Evolutionary conservation across 257 asterid genomes (phyloP), one percentile per base, ranked within the genome.

Genomic region (Haberlea rhodopensis): DNA sequence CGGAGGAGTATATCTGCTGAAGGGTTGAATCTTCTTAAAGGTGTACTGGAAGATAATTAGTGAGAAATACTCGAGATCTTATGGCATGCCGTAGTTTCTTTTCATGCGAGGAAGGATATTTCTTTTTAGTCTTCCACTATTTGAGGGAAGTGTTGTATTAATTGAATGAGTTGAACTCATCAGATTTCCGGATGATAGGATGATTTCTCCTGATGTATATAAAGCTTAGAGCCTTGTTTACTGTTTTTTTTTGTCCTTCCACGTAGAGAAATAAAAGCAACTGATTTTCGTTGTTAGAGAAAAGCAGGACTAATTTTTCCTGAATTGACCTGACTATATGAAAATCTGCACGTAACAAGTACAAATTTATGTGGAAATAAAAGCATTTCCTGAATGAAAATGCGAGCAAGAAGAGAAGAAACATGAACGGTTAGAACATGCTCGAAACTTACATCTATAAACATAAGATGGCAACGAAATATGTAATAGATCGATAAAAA

Each of bases 1-100:
- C 53, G 85, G 68, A 75, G 95, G 83, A 90, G 96, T 65, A 85
- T 89, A 64, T 89, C 96, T 0, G 87, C 89, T 4, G 97, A 86
- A 72, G 97, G 95, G 64, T 66, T 85, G 76, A 86, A 88, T 82
- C 88, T 87, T 71, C 81, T 87, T 32, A 87, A 85, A 76, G 96
- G 96, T 27, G 97, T 78, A 11, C 66, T 88, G 80, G 90, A 84
- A 53, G 80, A 83, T 63, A 83, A 72, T 68, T 69, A 64, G 54
- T 74, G 77, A 78, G 75, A 55, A 19, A 40, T 22, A 49, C 15
- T 22, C 22, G 11, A 5, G 26, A 37, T 24, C 15, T 13, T 45
- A 25, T 25, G 28, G 25, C 18, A 31, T 52, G 25, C 16, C n/a
- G n/a, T n/a, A n/a, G n/a, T n/a, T n/a, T n/a, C n/a, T n/a, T n/a